A percentile compares a stretch with the other conserved stretches of the same genome.
Evolutionary conservation across 1,284 basidiomycete genomes (phyloP).

Genomic region (Ustilago trichophora): DNA sequence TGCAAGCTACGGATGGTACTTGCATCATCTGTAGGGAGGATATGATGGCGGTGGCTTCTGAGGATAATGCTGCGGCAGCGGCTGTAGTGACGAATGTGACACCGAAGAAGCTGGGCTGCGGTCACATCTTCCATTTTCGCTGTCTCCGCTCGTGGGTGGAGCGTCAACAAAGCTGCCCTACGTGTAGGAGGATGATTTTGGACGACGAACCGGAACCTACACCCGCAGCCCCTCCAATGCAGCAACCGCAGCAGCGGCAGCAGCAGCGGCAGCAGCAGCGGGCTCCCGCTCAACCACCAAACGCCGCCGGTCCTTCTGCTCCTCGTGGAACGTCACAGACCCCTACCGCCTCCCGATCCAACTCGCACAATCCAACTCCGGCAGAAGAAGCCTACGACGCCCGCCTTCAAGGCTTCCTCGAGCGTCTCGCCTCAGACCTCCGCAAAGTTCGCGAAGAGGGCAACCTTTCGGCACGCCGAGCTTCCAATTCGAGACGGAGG

Average conservation of each 20-base stretch:
- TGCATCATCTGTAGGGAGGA: constrained; percentile 99
- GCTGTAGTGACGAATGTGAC: constrained; percentile 75
- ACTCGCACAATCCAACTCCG: constrained; percentile 3
- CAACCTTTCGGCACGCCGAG: constrained; percentile 23
- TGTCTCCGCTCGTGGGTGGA: constrained; percentile 97
- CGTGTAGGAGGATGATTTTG: constrained; percentile 90
- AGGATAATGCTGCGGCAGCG: not conserved
- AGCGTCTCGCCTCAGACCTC: constrained; percentile 40
- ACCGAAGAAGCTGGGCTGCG: constrained; percentile 94
- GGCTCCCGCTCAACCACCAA: not conserved
- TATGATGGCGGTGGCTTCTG: constrained; percentile 70
- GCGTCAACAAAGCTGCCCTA: constrained; percentile 89
- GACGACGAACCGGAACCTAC: constrained; percentile 68
- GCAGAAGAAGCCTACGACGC: constrained; percentile 20
- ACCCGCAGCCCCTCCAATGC: not conserved
- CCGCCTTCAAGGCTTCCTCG: constrained; percentile 38
- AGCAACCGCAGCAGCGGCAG: constrained; percentile 1
- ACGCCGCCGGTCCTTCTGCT: not conserved
- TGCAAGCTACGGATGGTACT: constrained; percentile 84
- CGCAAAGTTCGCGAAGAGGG: constrained; percentile 48
- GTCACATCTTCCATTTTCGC: constrained; percentile 97
- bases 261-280: constrained; percentile 9
- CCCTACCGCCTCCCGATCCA: not conserved
- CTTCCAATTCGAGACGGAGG: constrained; percentile 1
- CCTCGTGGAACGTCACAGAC: not conserved